phyloP scores from a whole-genome alignment of 2,329 filamentous ascomycete genomes.

The Mollisia scopiformis region DNA sequence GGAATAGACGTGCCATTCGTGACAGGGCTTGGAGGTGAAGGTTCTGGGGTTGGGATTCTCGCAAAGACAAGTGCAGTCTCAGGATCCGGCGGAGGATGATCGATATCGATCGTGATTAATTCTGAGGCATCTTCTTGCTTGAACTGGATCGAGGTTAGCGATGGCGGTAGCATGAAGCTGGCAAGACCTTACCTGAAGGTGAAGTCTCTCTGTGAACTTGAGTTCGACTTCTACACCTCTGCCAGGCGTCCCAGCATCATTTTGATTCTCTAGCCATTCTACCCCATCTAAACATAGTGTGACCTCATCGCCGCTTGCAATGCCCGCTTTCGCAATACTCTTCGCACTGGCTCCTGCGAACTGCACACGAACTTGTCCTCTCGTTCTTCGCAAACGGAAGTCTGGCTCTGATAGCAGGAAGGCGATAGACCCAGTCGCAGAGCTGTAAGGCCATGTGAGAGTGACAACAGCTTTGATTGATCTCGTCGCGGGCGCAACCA shows the following conservation, averaged over 20 bases:
- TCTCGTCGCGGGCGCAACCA: conserved; percentile 44
- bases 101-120: conserved; percentile 54
- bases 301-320: conserved; percentile 81
- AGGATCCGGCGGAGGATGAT: conserved; percentile 42
- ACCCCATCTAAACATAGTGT: conserved; percentile 70
- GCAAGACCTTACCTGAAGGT: conserved; percentile 45
- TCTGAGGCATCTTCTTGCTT: conserved; percentile 51
- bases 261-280: conserved; percentile 51
- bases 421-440: conserved; percentile 71
- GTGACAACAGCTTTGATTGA: conserved; percentile 74
- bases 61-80: conserved; percentile 22
- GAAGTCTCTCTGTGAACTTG: conserved; percentile 53
- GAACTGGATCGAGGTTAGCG: conserved; percentile 42
- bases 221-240: conserved; percentile 62
- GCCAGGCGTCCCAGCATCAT: conserved; percentile 50
- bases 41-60: conserved; percentile 28
- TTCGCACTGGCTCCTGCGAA: conserved; percentile 74
- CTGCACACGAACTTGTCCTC: conserved; percentile 79
- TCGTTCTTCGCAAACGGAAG: conserved; percentile 74
- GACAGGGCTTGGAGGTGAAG: conserved; percentile 21
- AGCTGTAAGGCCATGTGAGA: conserved; percentile 90
- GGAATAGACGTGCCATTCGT: conserved; percentile 35
- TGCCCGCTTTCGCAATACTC: conserved; percentile 64
- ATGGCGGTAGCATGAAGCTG: neutral
- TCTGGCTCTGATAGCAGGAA: conserved; percentile 85